A percentile compares a stretch with the other conserved stretches of the same genome.
These are phyloP conservation scores for Pyrenula massariospora DNA, from an alignment of 495 filamentous ascomycete species.

Conservation along the genomic window DNA sequence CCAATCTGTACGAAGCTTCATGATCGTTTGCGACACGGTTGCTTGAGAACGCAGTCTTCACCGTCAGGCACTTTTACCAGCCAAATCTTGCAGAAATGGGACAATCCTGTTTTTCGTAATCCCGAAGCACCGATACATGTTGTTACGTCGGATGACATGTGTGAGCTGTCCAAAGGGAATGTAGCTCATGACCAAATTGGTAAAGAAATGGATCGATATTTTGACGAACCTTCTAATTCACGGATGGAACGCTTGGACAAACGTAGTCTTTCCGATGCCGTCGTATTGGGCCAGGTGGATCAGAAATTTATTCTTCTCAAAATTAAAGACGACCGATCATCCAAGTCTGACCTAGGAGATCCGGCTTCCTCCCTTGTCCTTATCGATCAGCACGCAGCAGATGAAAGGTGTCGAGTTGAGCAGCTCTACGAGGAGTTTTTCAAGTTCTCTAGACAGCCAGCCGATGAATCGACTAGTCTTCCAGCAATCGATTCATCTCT, in stretches of 20 bases:
- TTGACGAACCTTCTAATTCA: slow-evolving; percentile 3
- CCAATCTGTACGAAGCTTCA: no score
- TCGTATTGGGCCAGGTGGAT: slow-evolving; percentile 75
- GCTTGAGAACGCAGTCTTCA: not conserved
- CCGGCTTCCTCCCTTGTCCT: slow-evolving; percentile 41
- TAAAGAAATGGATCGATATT: not conserved
- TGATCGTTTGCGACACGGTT: no score
- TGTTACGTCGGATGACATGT: no score
- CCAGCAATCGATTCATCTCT: slow-evolving; percentile 10
- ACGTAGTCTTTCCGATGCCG: slow-evolving; percentile 43
- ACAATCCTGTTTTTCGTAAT: slow-evolving; percentile 49
- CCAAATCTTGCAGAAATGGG: slow-evolving; percentile 24
- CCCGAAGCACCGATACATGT: slow-evolving; percentile 37
- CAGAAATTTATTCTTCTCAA: slow-evolving; percentile 76
- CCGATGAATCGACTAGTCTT: not conserved
- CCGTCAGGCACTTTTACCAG: not conserved
- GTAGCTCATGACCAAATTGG: no score
- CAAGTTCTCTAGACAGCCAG: slow-evolving; percentile 6
- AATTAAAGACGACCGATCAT: slow-evolving; percentile 16
- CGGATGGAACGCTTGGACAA: slow-evolving; percentile 9
- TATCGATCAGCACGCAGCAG: slow-evolving; percentile 91
- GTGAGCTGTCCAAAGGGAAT: no score
- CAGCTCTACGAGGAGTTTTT: slow-evolving; percentile 41
- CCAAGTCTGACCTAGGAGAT: not conserved
- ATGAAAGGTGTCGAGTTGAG: slow-evolving; percentile 80